Percentiles rank a stretch among this genome's conserved stretches.
Evolutionary conservation across 805 yeast genomes (phyloP).

Genomic region (Limtongozyma cylindracea): DNA sequence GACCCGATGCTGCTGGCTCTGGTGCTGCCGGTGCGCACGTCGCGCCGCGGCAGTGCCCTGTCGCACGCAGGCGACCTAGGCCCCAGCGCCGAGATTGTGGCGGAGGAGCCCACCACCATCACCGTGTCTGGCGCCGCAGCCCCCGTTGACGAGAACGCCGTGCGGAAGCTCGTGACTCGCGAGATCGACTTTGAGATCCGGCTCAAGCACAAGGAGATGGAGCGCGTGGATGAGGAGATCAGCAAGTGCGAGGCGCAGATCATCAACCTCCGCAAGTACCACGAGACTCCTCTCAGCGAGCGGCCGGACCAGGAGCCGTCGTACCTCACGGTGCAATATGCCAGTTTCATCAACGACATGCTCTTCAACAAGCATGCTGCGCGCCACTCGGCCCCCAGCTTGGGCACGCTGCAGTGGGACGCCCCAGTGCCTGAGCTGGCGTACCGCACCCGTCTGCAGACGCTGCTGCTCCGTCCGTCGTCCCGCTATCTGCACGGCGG

Average conservation of each 20-base stretch:
- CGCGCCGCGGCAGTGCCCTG: no score
- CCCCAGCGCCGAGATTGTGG: no score
- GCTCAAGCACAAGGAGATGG: conserved; percentile 29
- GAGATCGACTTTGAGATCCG: conserved; percentile 35
- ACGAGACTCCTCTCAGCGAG: conserved; percentile 13
- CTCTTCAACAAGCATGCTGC: no score
- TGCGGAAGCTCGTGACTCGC: no score
- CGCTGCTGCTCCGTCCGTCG: conserved; percentile 24
- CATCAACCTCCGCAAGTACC: conserved; percentile 19
- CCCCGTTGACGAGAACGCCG: no score
- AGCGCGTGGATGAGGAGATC: conserved; percentile 23
- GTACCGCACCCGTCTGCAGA: conserved; percentile 22
- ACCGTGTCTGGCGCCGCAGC: no score
- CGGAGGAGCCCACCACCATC: no score
- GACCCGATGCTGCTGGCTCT: no score
- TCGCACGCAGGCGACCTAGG: no score
- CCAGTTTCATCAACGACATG: conserved; percentile 10
- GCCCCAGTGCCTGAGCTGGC: conserved; percentile 1
- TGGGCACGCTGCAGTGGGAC: no score
- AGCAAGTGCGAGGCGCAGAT: conserved; percentile 32
- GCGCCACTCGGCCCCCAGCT: no score
- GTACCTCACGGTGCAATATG: conserved; percentile 17
- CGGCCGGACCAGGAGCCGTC: conserved; percentile 16
- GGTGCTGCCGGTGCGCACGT: no score
- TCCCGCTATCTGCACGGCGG: conserved; percentile 4